Conservation (phyloP, 345 rosid genomes). For the Citrus glauca region DNA sequence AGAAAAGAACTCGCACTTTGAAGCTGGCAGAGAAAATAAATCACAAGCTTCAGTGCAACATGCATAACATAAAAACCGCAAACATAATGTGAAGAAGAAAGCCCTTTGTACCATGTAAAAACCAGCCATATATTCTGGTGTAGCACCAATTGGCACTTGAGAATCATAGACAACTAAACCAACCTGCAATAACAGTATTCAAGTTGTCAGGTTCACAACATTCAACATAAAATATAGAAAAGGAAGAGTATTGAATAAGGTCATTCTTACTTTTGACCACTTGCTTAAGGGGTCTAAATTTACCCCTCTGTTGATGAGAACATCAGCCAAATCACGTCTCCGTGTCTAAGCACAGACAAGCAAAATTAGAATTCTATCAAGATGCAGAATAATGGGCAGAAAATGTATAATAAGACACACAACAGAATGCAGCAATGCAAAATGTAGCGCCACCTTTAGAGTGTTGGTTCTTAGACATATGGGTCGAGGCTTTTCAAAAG, state of each 20-base stretch:
- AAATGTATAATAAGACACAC: conserved; percentile 9
- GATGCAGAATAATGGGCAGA: background rate
- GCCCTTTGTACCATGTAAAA: conserved; percentile 65
- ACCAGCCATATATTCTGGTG: conserved; percentile 98
- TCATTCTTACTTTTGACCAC: conserved; percentile 80
- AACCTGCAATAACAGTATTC: conserved; percentile 44
- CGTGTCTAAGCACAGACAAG: conserved; percentile 50
- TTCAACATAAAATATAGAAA: background rate
- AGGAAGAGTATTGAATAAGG: background rate
- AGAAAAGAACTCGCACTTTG: conserved; percentile 97
- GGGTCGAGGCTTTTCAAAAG: conserved; percentile 94
- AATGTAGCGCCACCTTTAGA: conserved; percentile 52
- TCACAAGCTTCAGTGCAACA: background rate
- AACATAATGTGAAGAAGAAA: background rate
- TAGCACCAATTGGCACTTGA: conserved; percentile 94
- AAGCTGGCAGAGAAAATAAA: conserved; percentile 40
- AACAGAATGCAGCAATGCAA: conserved; percentile 10
- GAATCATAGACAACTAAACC: conserved; percentile 91
- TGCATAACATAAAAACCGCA: conserved; percentile 2
- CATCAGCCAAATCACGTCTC: conserved; percentile 93
- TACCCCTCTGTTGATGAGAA: conserved; percentile 90
- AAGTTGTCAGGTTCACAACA: background rate
- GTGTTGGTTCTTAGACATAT: conserved; percentile 83
- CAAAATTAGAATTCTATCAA: conserved; percentile 10
- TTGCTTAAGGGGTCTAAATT: conserved; percentile 90